Evolutionary conservation across 2,329 filamentous ascomycete species (phyloP), one percentile per base, ranked within the genome.

Genomic region (Ophiocordyceps robertsii): DNA sequence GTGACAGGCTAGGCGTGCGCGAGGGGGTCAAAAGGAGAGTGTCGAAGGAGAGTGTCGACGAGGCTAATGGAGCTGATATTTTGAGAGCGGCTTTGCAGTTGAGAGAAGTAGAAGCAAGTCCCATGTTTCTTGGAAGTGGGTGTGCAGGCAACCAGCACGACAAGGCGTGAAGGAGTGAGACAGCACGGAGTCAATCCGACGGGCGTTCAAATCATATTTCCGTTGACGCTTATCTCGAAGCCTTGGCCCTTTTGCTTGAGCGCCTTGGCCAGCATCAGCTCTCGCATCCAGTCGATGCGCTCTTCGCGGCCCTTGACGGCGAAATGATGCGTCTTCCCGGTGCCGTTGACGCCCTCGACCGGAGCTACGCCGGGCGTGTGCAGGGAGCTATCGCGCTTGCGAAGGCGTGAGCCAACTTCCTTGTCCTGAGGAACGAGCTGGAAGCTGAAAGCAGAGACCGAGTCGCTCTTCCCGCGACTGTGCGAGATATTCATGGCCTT

Each of bases 231-330:
- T 53, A 92, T 77, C 64, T 89, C 83, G 53, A 83, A 90, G 16
- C 86, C 86, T 52, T 87, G 80, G 38, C 77, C 80, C 72, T 89
- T 92, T 63, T 87, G 82, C 68, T 81, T 84, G 58, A 87, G 68
- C 16, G 86, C 86, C 68, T 92, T 92, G 42, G 86, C 86, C 38
- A 93, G 76, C 86, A 93, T 93, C 47, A 93, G 67, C 71, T 93
- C 86, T 43, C 86, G 73, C 86, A 93, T 93, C 92, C 92, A 98
- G 60, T 95, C 90, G 55, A 96, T 95, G 47, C 90, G 76, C 58
- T 95, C 85, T 56, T 95, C 86, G 13, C 88, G 76, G 53, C 72
- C 78, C 64, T 82, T 83, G 52, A 95, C 90, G 0, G 90, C 86
- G 59, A 96, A 96, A 59, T 96, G 87, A 56, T 96, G 90, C 37